Evolutionary conservation across 257 asterid genomes (phyloP).

Genomic region (Vinca minor): DNA sequence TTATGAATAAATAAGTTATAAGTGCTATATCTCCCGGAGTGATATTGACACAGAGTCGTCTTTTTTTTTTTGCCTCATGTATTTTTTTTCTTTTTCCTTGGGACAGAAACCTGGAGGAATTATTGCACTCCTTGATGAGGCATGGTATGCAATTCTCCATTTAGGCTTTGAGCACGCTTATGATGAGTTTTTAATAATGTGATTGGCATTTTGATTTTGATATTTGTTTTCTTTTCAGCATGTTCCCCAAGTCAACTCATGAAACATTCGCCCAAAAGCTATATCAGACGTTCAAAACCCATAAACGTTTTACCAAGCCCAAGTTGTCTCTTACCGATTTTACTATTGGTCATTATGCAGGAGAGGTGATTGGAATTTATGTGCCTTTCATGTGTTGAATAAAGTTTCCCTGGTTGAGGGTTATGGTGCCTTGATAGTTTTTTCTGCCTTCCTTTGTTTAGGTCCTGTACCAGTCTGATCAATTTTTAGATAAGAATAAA

Average conservation of each 20-base stretch:
- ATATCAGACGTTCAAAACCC: conserved; percentile 77
- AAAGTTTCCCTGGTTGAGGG: conserved; percentile 8
- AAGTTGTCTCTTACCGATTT: conserved; percentile 90
- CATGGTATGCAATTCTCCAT: conserved; percentile 44
- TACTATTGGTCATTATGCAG: conserved; percentile 90
- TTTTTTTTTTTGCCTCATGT: not conserved
- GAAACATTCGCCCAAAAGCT: conserved; percentile 94
- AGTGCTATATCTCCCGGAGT: not conserved
- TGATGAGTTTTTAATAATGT: too few species aligned
- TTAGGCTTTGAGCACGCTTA: not conserved
- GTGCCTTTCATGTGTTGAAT: conserved; percentile 10
- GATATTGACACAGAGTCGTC: not conserved
- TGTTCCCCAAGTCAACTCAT: conserved; percentile 98
- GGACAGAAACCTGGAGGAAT: conserved; percentile 99
- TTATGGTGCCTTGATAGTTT: conserved; percentile 18
- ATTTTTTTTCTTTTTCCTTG: conserved; percentile 8
- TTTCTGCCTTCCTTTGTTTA: conserved; percentile 28
- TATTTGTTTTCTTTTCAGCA: conserved; percentile 45
- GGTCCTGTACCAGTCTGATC: conserved; percentile 92
- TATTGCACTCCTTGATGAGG: conserved; percentile 94
- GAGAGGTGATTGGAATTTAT: conserved; percentile 66
- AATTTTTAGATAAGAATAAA: conserved; percentile 92
- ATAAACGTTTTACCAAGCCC: conserved; percentile 91
- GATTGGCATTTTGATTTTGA: conserved; percentile 8
- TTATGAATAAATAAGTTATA: not conserved